Percentiles rank a stretch among this genome's conserved stretches.
phyloP scores from a whole-genome alignment of 169 alveolate genomes.

The Plasmodium vivax region DNA sequence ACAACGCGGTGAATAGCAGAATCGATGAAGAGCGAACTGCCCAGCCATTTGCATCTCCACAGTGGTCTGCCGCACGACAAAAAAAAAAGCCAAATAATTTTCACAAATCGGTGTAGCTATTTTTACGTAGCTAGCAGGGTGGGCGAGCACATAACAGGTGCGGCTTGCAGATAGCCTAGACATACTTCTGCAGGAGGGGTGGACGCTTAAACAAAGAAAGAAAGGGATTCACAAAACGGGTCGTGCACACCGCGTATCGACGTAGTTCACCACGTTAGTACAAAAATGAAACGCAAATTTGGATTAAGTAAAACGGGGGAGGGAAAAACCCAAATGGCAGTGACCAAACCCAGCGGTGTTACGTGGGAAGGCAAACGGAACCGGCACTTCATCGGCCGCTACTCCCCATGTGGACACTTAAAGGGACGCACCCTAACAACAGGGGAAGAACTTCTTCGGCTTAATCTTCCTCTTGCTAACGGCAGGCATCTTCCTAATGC shows the following conservation, averaged over 20 bases:
- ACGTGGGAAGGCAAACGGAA: background rate
- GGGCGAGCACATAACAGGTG: background rate
- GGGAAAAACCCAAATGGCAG: background rate
- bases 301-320: background rate
- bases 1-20: background rate
- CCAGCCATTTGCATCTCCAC: background rate
- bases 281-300: background rate
- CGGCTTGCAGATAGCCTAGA: background rate
- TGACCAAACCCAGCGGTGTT: background rate
- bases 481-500: slow-evolving; percentile 40
- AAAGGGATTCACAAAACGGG: background rate
- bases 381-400: background rate
- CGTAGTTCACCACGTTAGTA: background rate
- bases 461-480: slow-evolving; percentile 63
- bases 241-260: background rate
- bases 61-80: background rate
- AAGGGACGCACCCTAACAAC: slow-evolving; percentile 6
- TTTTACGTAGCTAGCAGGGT: background rate
- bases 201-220: background rate
- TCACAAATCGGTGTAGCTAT: background rate
- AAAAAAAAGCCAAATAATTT: background rate
- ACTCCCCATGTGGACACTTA: background rate
- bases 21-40: background rate
- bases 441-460: slow-evolving; percentile 66
- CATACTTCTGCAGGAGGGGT: background rate